These are phyloP conservation scores for Gossypium ekmanianum DNA, from an alignment of 345 rosid genomes.

Conservation along the genomic window DNA sequence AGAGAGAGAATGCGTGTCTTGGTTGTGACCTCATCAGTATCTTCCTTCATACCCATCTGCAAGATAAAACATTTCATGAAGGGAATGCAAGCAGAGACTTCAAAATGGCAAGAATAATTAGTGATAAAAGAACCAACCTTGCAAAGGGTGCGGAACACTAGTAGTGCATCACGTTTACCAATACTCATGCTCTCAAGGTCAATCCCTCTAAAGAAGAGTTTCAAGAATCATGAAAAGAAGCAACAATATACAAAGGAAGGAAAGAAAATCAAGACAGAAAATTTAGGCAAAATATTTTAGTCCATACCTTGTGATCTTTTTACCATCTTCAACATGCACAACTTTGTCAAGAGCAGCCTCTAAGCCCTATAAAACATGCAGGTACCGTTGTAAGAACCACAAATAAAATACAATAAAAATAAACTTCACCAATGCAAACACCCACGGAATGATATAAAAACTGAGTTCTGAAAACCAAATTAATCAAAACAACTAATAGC, in stretches of 20 bases:
- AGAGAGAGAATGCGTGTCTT: conserved; percentile 92
- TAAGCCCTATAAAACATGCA: conserved; percentile 53
- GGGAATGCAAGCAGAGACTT: conserved; percentile 18
- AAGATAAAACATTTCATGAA: conserved; percentile 18
- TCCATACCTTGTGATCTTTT: conserved; percentile 74
- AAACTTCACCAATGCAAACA: conserved; percentile 6
- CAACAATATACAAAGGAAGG: conserved; percentile 10
- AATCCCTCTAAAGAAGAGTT: conserved; percentile 58
- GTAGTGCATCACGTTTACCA: conserved; percentile 89
- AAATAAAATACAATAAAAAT: not conserved
- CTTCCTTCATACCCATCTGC: conserved; percentile 96
- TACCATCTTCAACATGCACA: conserved; percentile 95
- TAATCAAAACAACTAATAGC: conserved; percentile 2
- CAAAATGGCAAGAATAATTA: conserved; percentile 23
- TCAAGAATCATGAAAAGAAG: not conserved
- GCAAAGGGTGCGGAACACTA: conserved; percentile 97
- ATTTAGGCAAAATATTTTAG: conserved; percentile 26
- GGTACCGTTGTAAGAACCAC: not conserved
- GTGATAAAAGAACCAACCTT: conserved; percentile 54
- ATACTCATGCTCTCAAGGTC: conserved; percentile 95
- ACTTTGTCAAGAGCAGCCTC: conserved; percentile 99
- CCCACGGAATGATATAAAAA: not conserved
- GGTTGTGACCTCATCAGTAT: conserved; percentile 84
- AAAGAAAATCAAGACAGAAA: not conserved
- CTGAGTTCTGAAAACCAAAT: not conserved